Evolutionary conservation across 768 basidiomycete species (phyloP), one percentile per base, ranked within the genome.

Genomic region (Naematelia aurantialba): DNA sequence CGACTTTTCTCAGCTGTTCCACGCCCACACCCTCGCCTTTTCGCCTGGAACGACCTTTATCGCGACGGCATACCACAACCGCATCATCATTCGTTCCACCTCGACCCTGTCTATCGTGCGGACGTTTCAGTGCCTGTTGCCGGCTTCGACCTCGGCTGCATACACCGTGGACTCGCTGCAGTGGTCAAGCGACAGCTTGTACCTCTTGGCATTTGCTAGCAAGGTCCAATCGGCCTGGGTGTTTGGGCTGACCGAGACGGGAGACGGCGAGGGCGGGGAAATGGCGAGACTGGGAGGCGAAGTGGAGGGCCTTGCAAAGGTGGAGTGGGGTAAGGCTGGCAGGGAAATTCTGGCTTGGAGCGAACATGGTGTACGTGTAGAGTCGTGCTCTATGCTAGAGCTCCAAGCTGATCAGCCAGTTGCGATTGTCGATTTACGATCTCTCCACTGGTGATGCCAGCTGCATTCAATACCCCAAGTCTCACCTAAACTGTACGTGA

Each of bases 131-230:
- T 77, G 89, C 53, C 45, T 57, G 4, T 5, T 11, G 13, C 49
- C 58, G 8, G 22, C 53, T 13, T 17, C 22, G 3, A 13, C 58
- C 11, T 34, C 59, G 14, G 31, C 49, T 3, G 47, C 48, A 13
- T 45, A 70, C 14, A 81, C 80, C 75, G 85, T 94, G 67, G 86
- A 89, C 17, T 86, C 88, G 66, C 80, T 88, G 2, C 85, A 82
- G 4, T 97, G 91, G 91, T 90, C 90, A 17, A 85, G 83, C 69
- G 91, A 94, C 71, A 89, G 91, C 1, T 87, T 90, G 74, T 89
- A 89, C 70, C 80, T 96, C 57, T 79, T 94, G 14, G 89, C 88
- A 13, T 88, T 86, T 21, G 89, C 85, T 65, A 82, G 85, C n/a
- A 86, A 85, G 66, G 77, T 79, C 49, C 87, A 87, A 2, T 77